A percentile compares a stretch with the other conserved stretches of the same genome.
These are phyloP conservation scores for Tribonema minus DNA, from an alignment of 108 stramenopile genomes.

Conservation along the genomic window DNA sequence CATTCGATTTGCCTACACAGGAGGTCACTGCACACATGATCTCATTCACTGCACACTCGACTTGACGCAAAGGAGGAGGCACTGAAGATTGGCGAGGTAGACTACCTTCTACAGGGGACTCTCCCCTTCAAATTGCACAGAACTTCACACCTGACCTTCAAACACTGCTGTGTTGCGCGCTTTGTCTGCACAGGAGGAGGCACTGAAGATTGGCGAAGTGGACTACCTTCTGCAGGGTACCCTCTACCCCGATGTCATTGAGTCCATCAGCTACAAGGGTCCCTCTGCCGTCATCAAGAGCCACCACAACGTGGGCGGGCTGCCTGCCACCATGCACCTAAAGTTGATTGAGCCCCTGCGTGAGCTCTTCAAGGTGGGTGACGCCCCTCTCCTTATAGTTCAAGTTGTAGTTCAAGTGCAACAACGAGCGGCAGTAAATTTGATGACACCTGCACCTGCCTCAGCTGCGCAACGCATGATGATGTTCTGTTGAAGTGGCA, in stretches of 20 bases:
- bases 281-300: conserved; percentile 98
- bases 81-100: conserved; percentile 63
- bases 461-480: too few relatives aligned
- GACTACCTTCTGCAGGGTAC: conserved; percentile 78
- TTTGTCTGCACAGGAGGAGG: conserved; percentile 69
- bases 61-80: conserved; percentile 96
- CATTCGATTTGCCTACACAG: too few relatives aligned
- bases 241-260: conserved; percentile 98
- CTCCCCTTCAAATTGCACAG: too few relatives aligned
- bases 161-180: too few relatives aligned
- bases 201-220: conserved; percentile 66
- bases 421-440: too few relatives aligned
- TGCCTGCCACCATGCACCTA: conserved; percentile 88
- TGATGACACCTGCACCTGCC: too few relatives aligned
- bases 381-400: neutral
- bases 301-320: conserved; percentile 97
- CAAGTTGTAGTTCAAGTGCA: too few relatives aligned
- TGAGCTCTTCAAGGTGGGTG: conserved; percentile 96
- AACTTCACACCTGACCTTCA: too few relatives aligned
- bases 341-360: conserved; percentile 95
- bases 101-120: conserved; percentile 77
- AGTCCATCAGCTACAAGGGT: conserved; percentile 96
- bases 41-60: too few relatives aligned
- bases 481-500: too few relatives aligned
- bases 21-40: too few relatives aligned